Evolutionary conservation across 345 rosid species (phyloP), one percentile per base, ranked within the genome.

Genomic region (Corchorus capsularis): DNA sequence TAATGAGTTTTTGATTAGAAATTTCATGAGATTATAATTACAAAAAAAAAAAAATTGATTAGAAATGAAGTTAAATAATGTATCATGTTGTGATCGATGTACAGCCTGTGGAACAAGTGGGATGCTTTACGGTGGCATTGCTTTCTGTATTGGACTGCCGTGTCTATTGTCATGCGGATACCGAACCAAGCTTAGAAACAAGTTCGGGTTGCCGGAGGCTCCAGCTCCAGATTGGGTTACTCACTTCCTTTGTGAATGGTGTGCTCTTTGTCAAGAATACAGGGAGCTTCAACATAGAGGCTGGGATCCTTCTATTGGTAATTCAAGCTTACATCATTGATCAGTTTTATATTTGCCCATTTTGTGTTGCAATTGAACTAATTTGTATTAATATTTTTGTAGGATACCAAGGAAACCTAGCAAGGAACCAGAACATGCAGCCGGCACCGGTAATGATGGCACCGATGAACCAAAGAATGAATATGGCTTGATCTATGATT

Each of bases 241-340:
- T 41, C 95, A 92, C 75, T 84, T 69, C 62, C 75, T 90, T 20
- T 92, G 74, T 80, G 97, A 90, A 63, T 77, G 76, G 19, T 90
- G 97, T 73, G 93, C 97, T 64, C 92, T 92, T 75, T 90, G 97
- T 63, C 97, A 90, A 77, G 92, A 88, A 35, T 87, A 90, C 71
- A 82, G 93, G 54, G 94, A 92, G 83, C 97, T 92, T 41, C 79
- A 86, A 19, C 78, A 3, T 47, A 86, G 95, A 81, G 93, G 95
- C 64, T 65, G 80, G 62, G 93, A 92, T 68, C 97, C 92, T 20
- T 35, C 94, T 55, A 63, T 90, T 45, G 94, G 97, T 88, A 84
- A 56, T 27, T 27, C 27, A 27, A 1, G 8, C 43, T 39, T 39
- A 16, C 34, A 37, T 14, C 13, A 0, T 35, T n/a, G 12, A 41